Percentiles rank a stretch among this genome's conserved stretches.
Evolutionary conservation across 73 alveolate genomes (phyloP).

Genomic region (Tetrahymena elliotti): DNA sequence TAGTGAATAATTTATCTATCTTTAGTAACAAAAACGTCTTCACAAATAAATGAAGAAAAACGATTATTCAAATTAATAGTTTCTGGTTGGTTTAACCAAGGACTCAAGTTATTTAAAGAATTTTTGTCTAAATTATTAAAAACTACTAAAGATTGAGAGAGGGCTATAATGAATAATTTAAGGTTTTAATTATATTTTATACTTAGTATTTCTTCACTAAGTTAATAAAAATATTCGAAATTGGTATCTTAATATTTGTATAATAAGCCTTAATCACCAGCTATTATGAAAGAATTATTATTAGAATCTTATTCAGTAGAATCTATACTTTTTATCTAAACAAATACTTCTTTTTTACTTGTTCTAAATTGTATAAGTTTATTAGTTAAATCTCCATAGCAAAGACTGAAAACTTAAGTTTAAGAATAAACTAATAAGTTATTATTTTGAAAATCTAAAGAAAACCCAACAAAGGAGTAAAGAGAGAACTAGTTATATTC

Average conservation of each 20-base stretch:
- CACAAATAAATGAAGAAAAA: not conserved
- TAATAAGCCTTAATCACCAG: not conserved
- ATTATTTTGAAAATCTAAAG: not conserved
- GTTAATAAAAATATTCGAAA: not conserved
- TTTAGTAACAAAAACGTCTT: not conserved
- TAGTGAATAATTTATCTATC: not conserved
- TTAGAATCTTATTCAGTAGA: not conserved
- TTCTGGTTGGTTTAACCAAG: not conserved
- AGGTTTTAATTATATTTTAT: not conserved
- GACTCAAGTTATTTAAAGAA: not conserved
- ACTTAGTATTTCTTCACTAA: not conserved
- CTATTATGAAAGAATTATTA: not conserved
- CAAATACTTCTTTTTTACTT: not conserved
- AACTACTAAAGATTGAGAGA: not conserved
- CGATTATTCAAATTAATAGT: not conserved
- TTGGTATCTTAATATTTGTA: not conserved
- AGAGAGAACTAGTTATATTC: not conserved
- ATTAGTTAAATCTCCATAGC: not conserved
- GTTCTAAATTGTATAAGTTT: not conserved
- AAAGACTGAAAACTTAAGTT: not conserved
- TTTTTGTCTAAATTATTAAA: not conserved
- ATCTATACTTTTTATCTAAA: not conserved
- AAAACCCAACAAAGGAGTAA: not conserved
- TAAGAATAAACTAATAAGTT: not conserved
- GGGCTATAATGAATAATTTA: not conserved